Conservation (phyloP, 345 rosid genomes). For the Pugionium cornutum region DNA sequence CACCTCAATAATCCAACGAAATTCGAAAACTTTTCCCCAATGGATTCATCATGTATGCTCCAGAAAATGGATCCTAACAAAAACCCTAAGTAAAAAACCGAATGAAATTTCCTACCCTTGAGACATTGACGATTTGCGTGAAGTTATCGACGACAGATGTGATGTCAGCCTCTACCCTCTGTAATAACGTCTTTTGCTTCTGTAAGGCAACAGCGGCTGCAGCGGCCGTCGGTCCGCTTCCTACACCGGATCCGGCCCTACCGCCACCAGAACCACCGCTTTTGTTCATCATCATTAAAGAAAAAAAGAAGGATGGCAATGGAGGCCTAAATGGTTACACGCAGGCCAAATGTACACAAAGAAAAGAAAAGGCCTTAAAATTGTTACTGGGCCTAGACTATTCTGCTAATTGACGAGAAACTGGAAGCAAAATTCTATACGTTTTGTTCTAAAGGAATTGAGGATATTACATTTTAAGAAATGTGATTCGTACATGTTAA, state of each 20-base stretch:
- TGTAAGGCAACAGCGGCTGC: constrained; percentile 81
- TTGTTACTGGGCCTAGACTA: neutral
- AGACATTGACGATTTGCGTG: constrained; percentile 76
- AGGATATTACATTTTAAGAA: too few relatives aligned
- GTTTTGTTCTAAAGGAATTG: too few relatives aligned
- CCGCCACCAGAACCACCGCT: constrained; percentile 51
- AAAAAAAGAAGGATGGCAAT: neutral
- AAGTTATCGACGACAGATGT: constrained; percentile 79
- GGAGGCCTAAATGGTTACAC: neutral
- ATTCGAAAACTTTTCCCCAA: neutral
- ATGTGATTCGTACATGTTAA: too few relatives aligned
- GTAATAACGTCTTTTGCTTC: constrained; percentile 86
- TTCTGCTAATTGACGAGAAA: too few relatives aligned
- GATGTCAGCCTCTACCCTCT: constrained; percentile 81
- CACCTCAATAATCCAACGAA: neutral
- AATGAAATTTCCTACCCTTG: constrained; percentile 50
- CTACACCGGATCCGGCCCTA: constrained; percentile 47
- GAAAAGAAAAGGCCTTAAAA: neutral
- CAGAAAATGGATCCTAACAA: neutral
- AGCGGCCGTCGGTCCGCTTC: constrained; percentile 72
- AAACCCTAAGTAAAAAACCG: neutral
- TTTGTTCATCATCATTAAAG: constrained; percentile 58
- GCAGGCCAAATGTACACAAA: neutral
- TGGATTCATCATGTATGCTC: neutral
- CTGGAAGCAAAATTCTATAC: too few relatives aligned